Evolutionary conservation across 305 asterid genomes (phyloP), one percentile per base, ranked within the genome.

Genomic region (Caryopteris hybrid): DNA sequence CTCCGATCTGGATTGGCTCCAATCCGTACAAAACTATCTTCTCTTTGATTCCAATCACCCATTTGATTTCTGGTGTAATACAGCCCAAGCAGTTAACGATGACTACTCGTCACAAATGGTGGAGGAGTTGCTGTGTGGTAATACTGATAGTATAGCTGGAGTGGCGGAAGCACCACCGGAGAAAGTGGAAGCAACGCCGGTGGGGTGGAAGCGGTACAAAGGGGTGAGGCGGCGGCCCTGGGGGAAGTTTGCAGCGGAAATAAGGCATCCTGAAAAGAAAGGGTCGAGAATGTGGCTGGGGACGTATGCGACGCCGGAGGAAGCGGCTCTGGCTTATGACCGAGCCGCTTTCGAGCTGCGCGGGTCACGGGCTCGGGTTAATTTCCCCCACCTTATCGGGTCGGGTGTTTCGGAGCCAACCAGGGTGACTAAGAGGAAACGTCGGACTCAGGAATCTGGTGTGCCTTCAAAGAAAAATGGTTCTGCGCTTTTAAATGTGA

Each of bases 241-340:
- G 83, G 83, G 83, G 48, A 79, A 71, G 65, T 79, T 79, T 17
- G 80, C 80, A 34, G 83, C 83, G 68, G 83, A 79, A 73, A 71
- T 75, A 0, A 56, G 80, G 58, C 66, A 72, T 43, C 77, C 84
- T 0, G 76, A 53, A 0, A 79, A 66, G 67, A 79, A 69, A 25
- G 81, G 84, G 17, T 6, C 72, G 20, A 76, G 84, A 18, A 1
- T 69, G 70, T 79, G 84, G 84, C 77, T 79, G 33, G 83, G 83
- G 65, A 78, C 80, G 22, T 78, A 74, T 48, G 80, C 52, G 69
- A 78, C 78, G 55, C 60, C 83, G 23, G 80, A 79, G 73, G 80
- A 75, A 66, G 83, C 83, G 10, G 83, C 83, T 0, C 38, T 79
- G 69, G 83, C 83, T 46, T 79, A 79, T 12, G 83, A 79, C 18